Base-by-base conservation (phyloP, 106 monocot species). In the Platanthera zijinensis region DNA sequence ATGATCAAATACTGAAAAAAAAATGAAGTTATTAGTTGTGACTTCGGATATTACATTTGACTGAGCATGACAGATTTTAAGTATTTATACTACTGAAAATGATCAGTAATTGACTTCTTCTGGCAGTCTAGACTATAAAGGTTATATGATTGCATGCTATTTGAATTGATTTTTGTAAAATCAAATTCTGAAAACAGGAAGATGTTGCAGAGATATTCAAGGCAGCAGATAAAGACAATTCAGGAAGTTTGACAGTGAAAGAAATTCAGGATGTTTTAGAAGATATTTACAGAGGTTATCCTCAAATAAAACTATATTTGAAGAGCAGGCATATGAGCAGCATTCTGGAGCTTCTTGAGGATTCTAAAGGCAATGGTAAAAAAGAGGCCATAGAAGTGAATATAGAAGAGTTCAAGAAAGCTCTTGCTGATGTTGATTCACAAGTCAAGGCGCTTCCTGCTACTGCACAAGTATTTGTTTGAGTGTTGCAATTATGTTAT, bases 351-450 rank as follows among this genome's bases (percentile, higher is more conserved):
- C 52, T 90, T 8, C 39, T 90, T 28, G 53, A 78, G 25, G 89
- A 84, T 45, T 56, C 86, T 10, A 75, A 77, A 75, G 86, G 80
- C 17, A 73, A 84, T 77, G 80, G 56, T 14, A 53, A 57, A 14
- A 83, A 85, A 80, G 84, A 84, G 57, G 68, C 80, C 1, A 62
- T 83, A 19, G 87, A 90, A 76, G 39, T 90, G 57, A 72, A 81
- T 47, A 90, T 90, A 53, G 90, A 90, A 48, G 80, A 90, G 59
- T 90, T 90, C 69, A 87, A 80, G 76, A 84, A 87, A 78, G 90
- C 80, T 69, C 74, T 80, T 75, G 64, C 75, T 68, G 50, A 85
- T 76, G 90, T 90, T 18, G 90, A 90, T 75, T 68, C 13, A 75
- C 80, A 80, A 48, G 80, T 90, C 50, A 90, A 90, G 74, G 79